Evolutionary conservation across 2,329 filamentous ascomycete species (phyloP), one percentile per base, ranked within the genome.

Genomic region (Fusarium metavorans): DNA sequence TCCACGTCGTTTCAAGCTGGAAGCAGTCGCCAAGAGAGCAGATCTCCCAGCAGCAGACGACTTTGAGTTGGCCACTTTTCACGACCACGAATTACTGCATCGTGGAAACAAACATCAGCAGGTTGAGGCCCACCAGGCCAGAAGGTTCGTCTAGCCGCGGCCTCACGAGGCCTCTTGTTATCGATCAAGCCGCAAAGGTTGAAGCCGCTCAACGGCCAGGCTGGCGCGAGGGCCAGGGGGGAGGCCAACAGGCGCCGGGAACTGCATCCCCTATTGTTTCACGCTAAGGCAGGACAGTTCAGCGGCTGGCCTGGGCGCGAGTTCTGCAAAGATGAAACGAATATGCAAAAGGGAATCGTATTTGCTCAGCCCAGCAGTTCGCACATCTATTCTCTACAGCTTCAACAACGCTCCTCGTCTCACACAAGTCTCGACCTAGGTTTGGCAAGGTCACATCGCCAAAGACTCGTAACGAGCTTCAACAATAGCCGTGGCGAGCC

Each of bases 181-280:
- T 45, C 35, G 52, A 70, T 41, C 56, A 37, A 35, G 37, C 43
- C 27, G 37, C 18, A 58, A 66, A 50, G 37, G 18, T 34, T 45
- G 20, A 61, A 48, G 20, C 41, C 34, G 23, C 34, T 58, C 41
- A 54, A 64, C 45, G 35, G 35, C 30, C 39, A 27, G 41, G 23
- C 32, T 39, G 30, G 23, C 48, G 50, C 50, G 59, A 61, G 34
- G 50, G 59, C 34, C 8, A 58, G 50, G 50, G 39, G 50, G 23
- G 16, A 43, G 43, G 50, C 30, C 20, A 48, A 25, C 41, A 64
- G 35, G 50, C 60, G 50, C 52, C 41, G 50, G 41, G 60, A 65
- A 54, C 34, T 65, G 32, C 45, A 61, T 54, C 41, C 54, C 32
- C 67, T 63, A 66, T 52, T 67, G 69, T 78, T 77, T 77, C 74